Conservation (phyloP, 75 land plant species). For the Adiantum capillusveneris region DNA sequence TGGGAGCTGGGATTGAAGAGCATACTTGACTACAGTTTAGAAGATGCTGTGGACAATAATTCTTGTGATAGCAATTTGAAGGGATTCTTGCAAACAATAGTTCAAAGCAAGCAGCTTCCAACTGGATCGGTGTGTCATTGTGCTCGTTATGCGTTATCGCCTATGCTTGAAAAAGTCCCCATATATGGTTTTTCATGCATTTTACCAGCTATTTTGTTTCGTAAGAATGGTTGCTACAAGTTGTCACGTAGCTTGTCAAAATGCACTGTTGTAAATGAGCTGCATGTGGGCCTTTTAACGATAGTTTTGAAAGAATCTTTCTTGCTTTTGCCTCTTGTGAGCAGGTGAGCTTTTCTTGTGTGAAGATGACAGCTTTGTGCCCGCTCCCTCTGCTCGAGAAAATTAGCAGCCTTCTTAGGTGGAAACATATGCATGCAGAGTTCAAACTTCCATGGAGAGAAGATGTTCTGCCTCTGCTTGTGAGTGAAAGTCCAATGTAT, state of each 20-base stretch:
- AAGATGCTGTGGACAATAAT: conserved; percentile 49
- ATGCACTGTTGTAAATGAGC: too few species aligned
- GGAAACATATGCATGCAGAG: conserved; percentile 59
- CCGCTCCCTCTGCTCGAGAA: conserved; percentile 51
- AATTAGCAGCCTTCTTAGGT: conserved; percentile 63
- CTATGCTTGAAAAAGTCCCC: too few species aligned
- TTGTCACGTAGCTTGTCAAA: too few species aligned
- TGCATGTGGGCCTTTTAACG: too few species aligned
- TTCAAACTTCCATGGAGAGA: conserved; percentile 66
- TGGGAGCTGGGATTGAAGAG: conserved; percentile 52
- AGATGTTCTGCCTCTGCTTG: conserved; percentile 46
- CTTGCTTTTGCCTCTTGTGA: not conserved
- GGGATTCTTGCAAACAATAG: conserved; percentile 41
- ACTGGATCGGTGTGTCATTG: conserved; percentile 52
- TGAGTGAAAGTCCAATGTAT: conserved; percentile 63
- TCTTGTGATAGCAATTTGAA: conserved; percentile 58
- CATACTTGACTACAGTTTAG: conserved; percentile 61
- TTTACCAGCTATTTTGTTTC: too few species aligned
- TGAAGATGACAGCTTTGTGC: conserved; percentile 81
- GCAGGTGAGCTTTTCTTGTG: conserved; percentile 70
- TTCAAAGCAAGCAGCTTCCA: conserved; percentile 40
- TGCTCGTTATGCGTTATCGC: too few species aligned
- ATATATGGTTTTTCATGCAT: too few species aligned
- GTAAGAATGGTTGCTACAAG: too few species aligned
- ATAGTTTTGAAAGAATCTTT: too few species aligned